Percentiles rank a stretch among this genome's conserved stretches.
Evolutionary conservation across 257 asterid species (phyloP).

Genomic region (Ehretia macrophylla): DNA sequence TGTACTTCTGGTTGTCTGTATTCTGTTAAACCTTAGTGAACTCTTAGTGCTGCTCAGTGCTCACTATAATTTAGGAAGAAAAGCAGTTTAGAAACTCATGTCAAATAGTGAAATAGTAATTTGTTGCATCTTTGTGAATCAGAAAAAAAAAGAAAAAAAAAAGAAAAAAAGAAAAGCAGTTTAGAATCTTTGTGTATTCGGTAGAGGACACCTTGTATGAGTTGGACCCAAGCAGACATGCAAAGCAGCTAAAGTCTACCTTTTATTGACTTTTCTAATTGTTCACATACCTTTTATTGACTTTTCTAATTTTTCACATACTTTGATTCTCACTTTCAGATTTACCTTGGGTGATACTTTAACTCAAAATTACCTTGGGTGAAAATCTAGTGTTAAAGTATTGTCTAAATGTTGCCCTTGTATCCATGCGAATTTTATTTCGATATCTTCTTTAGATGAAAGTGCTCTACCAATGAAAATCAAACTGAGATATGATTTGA

Average conservation of each 20-base stretch:
- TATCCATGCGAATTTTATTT: background rate
- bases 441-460: background rate
- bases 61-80: conserved; percentile 12
- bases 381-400: too few species aligned
- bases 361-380: background rate
- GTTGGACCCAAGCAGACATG: conserved; percentile 36
- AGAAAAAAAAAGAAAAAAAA: too few species aligned
- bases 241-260: conserved; percentile 40
- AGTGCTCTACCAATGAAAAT: too few species aligned
- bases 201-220: conserved; percentile 34
- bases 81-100: too few species aligned
- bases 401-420: background rate
- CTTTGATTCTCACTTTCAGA: conserved; percentile 9
- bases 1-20: conserved; percentile 1
- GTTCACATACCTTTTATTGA: too few species aligned
- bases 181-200: conserved; percentile 51
- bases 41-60: background rate
- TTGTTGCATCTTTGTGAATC: too few species aligned
- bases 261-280: too few species aligned
- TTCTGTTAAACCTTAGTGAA: background rate
- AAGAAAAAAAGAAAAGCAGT: too few species aligned
- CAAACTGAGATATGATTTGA: too few species aligned
- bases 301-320: conserved; percentile 26
- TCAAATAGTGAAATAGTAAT: too few species aligned
- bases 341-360: background rate